These are phyloP conservation scores for Fusarium robinianum DNA, from an alignment of 2,329 filamentous ascomycete species.

Conservation along the genomic window DNA sequence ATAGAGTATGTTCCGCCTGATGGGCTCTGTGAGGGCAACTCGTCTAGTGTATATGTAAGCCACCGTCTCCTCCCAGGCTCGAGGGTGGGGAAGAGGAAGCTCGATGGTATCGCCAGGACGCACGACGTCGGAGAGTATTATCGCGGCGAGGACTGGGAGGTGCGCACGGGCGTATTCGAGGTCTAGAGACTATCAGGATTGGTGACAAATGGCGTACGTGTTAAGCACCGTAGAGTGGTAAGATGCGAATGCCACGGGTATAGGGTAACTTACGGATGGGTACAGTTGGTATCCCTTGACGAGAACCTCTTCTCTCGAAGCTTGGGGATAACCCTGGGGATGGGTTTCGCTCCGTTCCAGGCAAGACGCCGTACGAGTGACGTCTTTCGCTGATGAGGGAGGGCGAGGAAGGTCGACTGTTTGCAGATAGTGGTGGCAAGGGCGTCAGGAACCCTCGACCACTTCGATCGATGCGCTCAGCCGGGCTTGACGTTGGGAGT, in stretches of 20 bases:
- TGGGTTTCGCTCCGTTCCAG: neutral
- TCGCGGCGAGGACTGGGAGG: conserved; percentile 58
- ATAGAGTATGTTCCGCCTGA: conserved; percentile 58
- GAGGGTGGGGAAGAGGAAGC: conserved; percentile 60
- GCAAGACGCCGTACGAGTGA: conserved; percentile 18
- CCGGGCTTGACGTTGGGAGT: conserved; percentile 44
- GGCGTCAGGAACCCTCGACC: conserved; percentile 24
- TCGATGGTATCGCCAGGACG: conserved; percentile 58
- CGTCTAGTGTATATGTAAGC: conserved; percentile 59
- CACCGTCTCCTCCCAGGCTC: conserved; percentile 60
- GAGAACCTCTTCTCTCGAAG: conserved; percentile 17
- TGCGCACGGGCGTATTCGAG: conserved; percentile 39
- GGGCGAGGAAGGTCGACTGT: conserved; percentile 16
- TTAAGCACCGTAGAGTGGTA: no score
- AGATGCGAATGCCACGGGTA: neutral
- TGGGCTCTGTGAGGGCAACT: conserved; percentile 49
- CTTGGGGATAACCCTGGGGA: conserved; percentile 1
- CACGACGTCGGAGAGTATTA: conserved; percentile 60
- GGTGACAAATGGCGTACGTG: neutral
- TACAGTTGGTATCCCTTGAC: conserved; percentile 16
- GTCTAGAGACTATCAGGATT: conserved; percentile 30
- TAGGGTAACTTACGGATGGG: conserved; percentile 35
- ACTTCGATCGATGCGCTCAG: conserved; percentile 7
- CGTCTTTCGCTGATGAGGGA: conserved; percentile 11
- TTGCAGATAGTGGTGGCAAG: conserved; percentile 10